phyloP scores from a whole-genome alignment of 2,329 filamentous ascomycete species.

The Apiospora kogelbergensis region DNA sequence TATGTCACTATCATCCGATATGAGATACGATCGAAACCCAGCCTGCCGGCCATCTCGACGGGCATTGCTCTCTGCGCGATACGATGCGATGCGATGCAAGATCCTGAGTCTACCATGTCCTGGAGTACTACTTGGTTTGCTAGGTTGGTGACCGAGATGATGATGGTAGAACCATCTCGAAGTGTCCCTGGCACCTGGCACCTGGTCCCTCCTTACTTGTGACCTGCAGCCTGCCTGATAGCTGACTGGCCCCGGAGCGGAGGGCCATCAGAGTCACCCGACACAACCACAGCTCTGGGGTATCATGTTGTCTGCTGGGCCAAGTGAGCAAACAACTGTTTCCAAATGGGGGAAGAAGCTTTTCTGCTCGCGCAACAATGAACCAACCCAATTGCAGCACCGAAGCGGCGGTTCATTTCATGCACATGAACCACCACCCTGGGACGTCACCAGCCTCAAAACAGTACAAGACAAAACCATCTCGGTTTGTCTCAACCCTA shows the following conservation, averaged over 20 bases:
- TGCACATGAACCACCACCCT: conserved; percentile 4
- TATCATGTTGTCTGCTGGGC: not conserved
- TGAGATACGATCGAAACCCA: not conserved
- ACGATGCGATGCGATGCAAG: not conserved
- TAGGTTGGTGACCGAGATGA: too few species aligned
- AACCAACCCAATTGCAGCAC: not conserved
- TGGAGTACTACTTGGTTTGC: not conserved
- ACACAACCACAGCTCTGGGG: not conserved
- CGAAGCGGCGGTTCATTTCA: not conserved
- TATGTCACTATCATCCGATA: conserved; percentile 3
- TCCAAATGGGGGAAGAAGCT: not conserved
- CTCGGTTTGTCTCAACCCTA: conserved; percentile 6
- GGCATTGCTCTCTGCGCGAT: not conserved
- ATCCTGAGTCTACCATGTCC: not conserved
- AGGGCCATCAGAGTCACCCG: not conserved
- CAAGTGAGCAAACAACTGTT: not conserved
- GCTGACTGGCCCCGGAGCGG: not conserved
- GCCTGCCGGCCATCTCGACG: conserved; percentile 1
- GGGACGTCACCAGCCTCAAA: conserved; percentile 4
- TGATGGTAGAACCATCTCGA: not conserved
- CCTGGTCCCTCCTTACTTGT: too few species aligned
- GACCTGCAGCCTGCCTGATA: too few species aligned
- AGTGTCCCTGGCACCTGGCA: not conserved
- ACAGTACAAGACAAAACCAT: conserved; percentile 1
- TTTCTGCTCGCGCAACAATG: not conserved